Evolutionary conservation across 2,329 filamentous ascomycete genomes (phyloP).

Genomic region (Phialocephala sp.): DNA sequence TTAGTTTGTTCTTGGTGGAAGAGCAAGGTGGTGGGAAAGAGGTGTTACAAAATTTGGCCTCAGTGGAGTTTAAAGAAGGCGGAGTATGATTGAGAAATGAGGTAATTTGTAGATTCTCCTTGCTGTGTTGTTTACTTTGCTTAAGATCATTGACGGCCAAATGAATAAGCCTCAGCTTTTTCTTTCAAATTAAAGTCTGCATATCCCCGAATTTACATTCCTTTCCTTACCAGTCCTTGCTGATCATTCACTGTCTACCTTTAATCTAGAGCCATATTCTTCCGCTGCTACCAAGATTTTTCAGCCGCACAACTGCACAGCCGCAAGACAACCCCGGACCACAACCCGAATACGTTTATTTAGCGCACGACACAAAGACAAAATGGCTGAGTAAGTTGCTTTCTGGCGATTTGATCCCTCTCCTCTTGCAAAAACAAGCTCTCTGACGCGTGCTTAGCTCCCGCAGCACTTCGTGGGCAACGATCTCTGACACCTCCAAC

Average conservation of each 20-base stretch:
- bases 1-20: too few relatives aligned
- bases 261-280: not conserved
- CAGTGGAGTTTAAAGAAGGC: too few relatives aligned
- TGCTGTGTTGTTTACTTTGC: not conserved
- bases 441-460: not conserved
- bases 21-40: too few relatives aligned
- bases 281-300: not conserved
- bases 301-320: not conserved
- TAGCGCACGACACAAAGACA: not conserved
- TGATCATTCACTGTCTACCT: not conserved
- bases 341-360: not conserved
- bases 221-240: not conserved
- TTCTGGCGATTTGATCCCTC: not conserved
- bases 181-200: not conserved
- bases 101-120: not conserved
- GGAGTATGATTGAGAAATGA: too few relatives aligned
- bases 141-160: too few relatives aligned
- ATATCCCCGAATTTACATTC: not conserved
- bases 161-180: too few relatives aligned
- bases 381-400: not conserved
- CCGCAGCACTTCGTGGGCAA: too few relatives aligned
- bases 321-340: not conserved
- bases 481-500: too few relatives aligned
- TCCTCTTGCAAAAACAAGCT: not conserved
- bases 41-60: too few relatives aligned